Percentiles rank a stretch among this genome's conserved stretches.
These are phyloP conservation scores for Geosmithia morbida DNA, from an alignment of 2,329 filamentous ascomycete species.

Conservation along the genomic window DNA sequence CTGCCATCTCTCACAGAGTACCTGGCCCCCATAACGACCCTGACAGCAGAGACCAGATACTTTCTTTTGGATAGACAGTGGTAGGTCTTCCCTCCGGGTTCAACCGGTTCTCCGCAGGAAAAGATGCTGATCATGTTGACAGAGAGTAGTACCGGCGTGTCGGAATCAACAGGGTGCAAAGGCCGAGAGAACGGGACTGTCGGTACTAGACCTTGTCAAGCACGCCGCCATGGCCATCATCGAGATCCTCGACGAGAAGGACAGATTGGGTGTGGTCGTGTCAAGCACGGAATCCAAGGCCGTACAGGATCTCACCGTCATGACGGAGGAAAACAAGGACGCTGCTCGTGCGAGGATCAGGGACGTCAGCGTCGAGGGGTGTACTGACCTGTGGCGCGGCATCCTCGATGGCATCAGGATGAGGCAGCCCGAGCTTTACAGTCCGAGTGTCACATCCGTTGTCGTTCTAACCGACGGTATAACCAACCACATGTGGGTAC, in stretches of 20 bases:
- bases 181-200: constrained; percentile 32
- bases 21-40: too few relatives aligned
- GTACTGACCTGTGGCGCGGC: constrained; percentile 45
- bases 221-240: constrained; percentile 44
- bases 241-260: constrained; percentile 36
- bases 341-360: constrained; percentile 24
- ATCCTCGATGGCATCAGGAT: constrained; percentile 33
- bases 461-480: constrained; percentile 40
- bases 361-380: constrained; percentile 17
- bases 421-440: constrained; percentile 19
- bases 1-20: too few relatives aligned
- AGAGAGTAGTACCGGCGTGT: constrained; percentile 4
- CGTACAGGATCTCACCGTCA: constrained; percentile 29
- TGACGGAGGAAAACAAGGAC: constrained; percentile 32
- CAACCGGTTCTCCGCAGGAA: not conserved
- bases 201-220: constrained; percentile 43
- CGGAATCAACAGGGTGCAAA: constrained; percentile 10
- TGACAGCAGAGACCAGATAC: too few relatives aligned
- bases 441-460: constrained; percentile 29
- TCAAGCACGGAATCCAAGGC: constrained; percentile 28
- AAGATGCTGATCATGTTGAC: not conserved
- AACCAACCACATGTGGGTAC: constrained; percentile 34
- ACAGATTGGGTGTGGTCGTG: constrained; percentile 43
- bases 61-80: not conserved
- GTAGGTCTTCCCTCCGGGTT: not conserved